Conservation (phyloP, 176 grass and related monocot genomes). For the Carex kokanica region DNA sequence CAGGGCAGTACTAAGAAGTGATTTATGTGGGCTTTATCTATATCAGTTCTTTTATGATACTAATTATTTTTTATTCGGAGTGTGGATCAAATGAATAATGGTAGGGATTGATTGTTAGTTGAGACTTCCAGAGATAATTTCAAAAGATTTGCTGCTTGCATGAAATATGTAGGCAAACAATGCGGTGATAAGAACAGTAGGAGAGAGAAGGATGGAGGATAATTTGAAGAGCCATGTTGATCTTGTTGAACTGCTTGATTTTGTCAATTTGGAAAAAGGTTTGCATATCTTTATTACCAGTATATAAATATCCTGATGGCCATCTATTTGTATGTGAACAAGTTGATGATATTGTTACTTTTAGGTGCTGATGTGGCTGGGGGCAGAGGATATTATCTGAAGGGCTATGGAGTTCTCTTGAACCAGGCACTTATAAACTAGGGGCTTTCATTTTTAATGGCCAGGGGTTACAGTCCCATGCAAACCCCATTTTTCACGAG, state of each 20-base stretch:
- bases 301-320: not conserved
- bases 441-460: slow-evolving; percentile 64
- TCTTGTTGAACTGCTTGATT: slow-evolving; percentile 72
- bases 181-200: slow-evolving; percentile 57
- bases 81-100: not conserved
- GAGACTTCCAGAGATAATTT: not conserved
- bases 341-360: not conserved
- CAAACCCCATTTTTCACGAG: slow-evolving; percentile 98
- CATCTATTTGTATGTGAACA: not conserved
- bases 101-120: not conserved
- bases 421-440: slow-evolving; percentile 87
- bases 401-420: slow-evolving; percentile 70
- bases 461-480: slow-evolving; percentile 51
- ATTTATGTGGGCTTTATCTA: not conserved
- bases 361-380: slow-evolving; percentile 88
- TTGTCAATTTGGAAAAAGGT: slow-evolving; percentile 79
- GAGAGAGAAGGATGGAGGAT: slow-evolving; percentile 57
- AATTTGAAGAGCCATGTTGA: slow-evolving; percentile 92
- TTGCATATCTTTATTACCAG: not conserved
- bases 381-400: slow-evolving; percentile 86
- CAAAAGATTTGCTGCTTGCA: not conserved
- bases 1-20: not conserved
- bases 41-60: not conserved
- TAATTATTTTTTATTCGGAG: not conserved
- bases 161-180: slow-evolving; percentile 56